Conservation (phyloP, 208 protist genomes). For the Plasmodiophora brassicae region DNA sequence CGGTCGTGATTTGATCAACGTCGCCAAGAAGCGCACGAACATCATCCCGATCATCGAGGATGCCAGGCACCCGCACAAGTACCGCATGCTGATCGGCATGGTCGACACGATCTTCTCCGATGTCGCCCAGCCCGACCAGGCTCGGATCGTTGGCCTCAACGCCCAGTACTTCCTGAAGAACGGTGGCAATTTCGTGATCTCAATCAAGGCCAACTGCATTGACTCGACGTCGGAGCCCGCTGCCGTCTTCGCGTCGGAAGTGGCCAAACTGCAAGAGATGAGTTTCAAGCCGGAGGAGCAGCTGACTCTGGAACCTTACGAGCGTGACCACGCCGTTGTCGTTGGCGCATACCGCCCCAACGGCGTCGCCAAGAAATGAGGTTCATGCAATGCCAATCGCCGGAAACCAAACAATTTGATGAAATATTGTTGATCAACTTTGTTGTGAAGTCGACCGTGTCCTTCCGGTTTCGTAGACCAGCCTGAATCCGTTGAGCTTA, state of each 20-base stretch:
- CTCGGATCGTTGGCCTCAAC: conserved; percentile 98
- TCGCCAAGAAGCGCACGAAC: conserved; percentile 98
- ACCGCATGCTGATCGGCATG: conserved; percentile 97
- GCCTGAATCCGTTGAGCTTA: too few relatives aligned
- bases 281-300: conserved; percentile 96
- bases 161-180: conserved; percentile 98
- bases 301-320: conserved; percentile 96
- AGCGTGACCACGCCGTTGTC: conserved; percentile 98
- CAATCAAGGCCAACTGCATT: conserved; percentile 99
- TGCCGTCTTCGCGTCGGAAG: conserved; percentile 94
- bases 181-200: conserved; percentile 98
- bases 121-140: conserved; percentile 99
- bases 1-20: conserved; percentile 97
- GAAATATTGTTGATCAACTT: too few relatives aligned
- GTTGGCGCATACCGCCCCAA: conserved; percentile 42
- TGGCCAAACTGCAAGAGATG: conserved; percentile 90
- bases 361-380: conserved; percentile 15
- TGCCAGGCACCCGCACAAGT: conserved; percentile 98
- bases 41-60: conserved; percentile 99
- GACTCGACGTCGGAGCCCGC: conserved; percentile 94
- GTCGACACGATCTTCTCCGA: conserved; percentile 99
- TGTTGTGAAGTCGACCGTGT: too few relatives aligned
- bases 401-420: too few relatives aligned
- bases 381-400: too few relatives aligned
- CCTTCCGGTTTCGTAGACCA: too few relatives aligned